Base-by-base conservation (phyloP, 257 asterid genomes). In the Verbascum thapsus region DNA sequence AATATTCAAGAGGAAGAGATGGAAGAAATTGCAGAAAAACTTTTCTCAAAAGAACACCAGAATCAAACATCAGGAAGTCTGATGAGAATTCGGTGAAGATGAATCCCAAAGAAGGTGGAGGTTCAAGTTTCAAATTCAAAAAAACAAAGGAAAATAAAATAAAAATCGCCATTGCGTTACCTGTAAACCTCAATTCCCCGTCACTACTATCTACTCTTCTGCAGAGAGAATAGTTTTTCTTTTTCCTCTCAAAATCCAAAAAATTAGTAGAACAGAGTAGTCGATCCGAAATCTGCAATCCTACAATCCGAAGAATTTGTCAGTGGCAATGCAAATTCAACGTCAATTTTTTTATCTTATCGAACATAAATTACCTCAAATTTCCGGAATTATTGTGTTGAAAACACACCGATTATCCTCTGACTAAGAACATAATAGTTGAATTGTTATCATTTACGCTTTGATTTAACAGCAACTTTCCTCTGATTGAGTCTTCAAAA, bases 281-380 rank as follows among this genome's bases (percentile, higher is more conserved):
- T 56, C 68, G n/a, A n/a, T n/a, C n/a, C n/a, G 44, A 68, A 75
- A 59, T 78, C 79, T 79, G 81, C 42, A 19, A 65, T 13, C 20
- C 37, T 50, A 52, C 44, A 63, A 66, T 51, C 13, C 22, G 23
- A 18, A 13, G 35, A 22, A 15, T 20, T 59, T 60, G 47, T 62
- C 66, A 53, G 11, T 58, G 43, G 64, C 67, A 68, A 74, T 61
- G 67, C 72, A 65, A 67, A 56, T 48, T 45, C 63, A 6, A 49
- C 40, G 17, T 43, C 16, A 43, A 61, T 51, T 52, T 74, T 62
- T 22, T 42, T 40, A 54, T 68, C 65, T 66, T 42, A 45, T 12
- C 68, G 26, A 16, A 58, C n/a, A 64, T 40, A 42, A 64, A 38
- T 48, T 52, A 76, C 78, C 81, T 68, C 37, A 7, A n/a, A 11